Percentiles rank a stretch among this genome's conserved stretches.
Conservation (phyloP, 805 yeast species). For the Torulaspora quercuum region DNA sequence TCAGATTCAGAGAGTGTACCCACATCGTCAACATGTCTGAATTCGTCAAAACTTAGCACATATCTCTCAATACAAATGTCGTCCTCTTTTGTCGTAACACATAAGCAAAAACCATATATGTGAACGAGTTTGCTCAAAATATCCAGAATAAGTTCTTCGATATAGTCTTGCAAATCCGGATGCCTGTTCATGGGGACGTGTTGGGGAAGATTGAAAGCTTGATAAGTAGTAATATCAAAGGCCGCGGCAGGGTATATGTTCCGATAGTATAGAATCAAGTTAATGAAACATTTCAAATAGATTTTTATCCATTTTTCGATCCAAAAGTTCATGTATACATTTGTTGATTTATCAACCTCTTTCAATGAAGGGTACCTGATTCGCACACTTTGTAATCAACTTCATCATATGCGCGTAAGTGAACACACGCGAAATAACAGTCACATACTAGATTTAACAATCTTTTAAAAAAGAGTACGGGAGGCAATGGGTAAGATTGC, state of each 20-base stretch:
- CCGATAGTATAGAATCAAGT: conserved; percentile 38
- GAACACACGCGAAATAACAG: background rate
- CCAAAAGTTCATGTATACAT: conserved; percentile 26
- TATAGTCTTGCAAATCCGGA: conserved; percentile 42
- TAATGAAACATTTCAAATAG: conserved; percentile 39
- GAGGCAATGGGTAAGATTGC: conserved; percentile 24
- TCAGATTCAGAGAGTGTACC: conserved; percentile 24
- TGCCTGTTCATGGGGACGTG: conserved; percentile 45
- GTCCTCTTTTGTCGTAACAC: conserved; percentile 24
- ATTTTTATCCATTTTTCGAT: conserved; percentile 31
- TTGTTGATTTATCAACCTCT: too few species aligned
- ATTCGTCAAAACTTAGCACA: conserved; percentile 34
- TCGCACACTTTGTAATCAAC: too few species aligned
- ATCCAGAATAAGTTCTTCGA: conserved; percentile 36
- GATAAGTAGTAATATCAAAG: conserved; percentile 37
- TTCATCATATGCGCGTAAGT: too few species aligned
- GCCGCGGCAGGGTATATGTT: conserved; percentile 38
- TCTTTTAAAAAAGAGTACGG: background rate
- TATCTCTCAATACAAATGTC: conserved; percentile 30
- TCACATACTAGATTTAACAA: background rate
- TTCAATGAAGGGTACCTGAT: too few species aligned
- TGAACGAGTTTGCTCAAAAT: conserved; percentile 26
- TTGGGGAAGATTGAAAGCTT: conserved; percentile 42
- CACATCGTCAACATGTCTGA: conserved; percentile 24
- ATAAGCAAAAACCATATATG: conserved; percentile 24